These are phyloP conservation scores for Suaeda aralocaspica DNA, from an alignment of 148 eudicot genomes.

Conservation along the genomic window DNA sequence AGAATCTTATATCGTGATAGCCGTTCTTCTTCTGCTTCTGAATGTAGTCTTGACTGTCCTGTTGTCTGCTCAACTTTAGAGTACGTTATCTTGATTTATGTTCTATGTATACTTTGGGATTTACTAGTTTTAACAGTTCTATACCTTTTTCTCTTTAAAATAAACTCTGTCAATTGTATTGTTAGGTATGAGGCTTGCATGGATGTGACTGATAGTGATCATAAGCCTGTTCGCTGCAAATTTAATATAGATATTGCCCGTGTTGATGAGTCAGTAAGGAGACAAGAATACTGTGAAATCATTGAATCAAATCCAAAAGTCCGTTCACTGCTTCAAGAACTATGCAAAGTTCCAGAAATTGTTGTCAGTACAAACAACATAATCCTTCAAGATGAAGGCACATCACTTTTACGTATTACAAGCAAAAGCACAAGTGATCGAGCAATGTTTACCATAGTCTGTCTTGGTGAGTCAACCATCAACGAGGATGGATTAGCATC, in stretches of 20 bases:
- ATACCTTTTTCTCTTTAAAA: not conserved
- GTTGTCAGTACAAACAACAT: constrained; percentile 88
- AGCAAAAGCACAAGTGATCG: constrained; percentile 54
- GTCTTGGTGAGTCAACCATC: constrained; percentile 75
- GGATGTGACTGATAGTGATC: constrained; percentile 99
- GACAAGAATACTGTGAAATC: constrained; percentile 83
- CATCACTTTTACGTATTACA: constrained; percentile 70
- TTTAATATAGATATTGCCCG: constrained; percentile 79
- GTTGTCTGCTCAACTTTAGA: constrained; percentile 69
- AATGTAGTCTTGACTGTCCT: constrained; percentile 90
- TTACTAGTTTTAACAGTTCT: not conserved
- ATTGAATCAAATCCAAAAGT: constrained; percentile 58
- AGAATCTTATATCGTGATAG: constrained; percentile 88
- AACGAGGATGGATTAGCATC: constrained; percentile 60
- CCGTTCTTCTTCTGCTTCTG: constrained; percentile 61
- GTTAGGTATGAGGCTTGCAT: constrained; percentile 94
- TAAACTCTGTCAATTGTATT: not conserved
- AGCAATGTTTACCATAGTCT: constrained; percentile 62
- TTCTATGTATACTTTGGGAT: not conserved
- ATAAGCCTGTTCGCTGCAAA: constrained; percentile 93
- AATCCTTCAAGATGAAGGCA: constrained; percentile 79
- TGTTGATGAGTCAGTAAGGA: constrained; percentile 75
- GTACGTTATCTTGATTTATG: constrained; percentile 39
- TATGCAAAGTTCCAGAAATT: constrained; percentile 68
- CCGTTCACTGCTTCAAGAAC: constrained; percentile 43